Evolutionary conservation across 2,329 filamentous ascomycete genomes (phyloP).

Genomic region (Xylaria sp.): DNA sequence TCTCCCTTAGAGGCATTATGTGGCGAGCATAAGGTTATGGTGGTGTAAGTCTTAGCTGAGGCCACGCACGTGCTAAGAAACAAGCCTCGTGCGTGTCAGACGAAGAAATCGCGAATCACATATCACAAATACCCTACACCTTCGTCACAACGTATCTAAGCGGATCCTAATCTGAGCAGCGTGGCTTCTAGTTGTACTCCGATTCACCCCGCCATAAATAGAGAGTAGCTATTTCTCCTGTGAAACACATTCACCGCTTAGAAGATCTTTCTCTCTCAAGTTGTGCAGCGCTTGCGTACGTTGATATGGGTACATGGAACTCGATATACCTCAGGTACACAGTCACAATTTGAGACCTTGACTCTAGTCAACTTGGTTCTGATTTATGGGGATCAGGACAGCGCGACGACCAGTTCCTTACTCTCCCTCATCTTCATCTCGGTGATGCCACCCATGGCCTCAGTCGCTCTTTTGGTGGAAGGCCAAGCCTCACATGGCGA

Average conservation of each 20-base stretch:
- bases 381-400: too few relatives aligned
- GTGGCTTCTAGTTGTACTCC: not conserved
- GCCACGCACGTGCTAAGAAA: not conserved
- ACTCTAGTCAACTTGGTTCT: not conserved
- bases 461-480: constrained; percentile 6
- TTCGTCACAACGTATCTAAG: not conserved
- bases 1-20: not conserved
- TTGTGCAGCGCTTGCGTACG: too few relatives aligned
- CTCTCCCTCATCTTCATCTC: constrained; percentile 13
- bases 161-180: too few relatives aligned
- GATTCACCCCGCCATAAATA: not conserved
- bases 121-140: not conserved
- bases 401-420: constrained; percentile 15
- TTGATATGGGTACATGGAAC: too few relatives aligned
- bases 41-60: not conserved
- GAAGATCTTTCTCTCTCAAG: too few relatives aligned
- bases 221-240: not conserved
- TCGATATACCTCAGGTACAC: not conserved
- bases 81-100: not conserved
- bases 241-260: not conserved
- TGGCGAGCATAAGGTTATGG: not conserved
- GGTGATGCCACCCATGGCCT: not conserved
- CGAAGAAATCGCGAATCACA: not conserved
- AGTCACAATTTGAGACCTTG: constrained; percentile 14
- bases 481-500: not conserved